Percentiles rank a stretch among this genome's conserved stretches.
Evolutionary conservation across 331 rosid genomes (phyloP).

Genomic region (Pyracantha coccinea): DNA sequence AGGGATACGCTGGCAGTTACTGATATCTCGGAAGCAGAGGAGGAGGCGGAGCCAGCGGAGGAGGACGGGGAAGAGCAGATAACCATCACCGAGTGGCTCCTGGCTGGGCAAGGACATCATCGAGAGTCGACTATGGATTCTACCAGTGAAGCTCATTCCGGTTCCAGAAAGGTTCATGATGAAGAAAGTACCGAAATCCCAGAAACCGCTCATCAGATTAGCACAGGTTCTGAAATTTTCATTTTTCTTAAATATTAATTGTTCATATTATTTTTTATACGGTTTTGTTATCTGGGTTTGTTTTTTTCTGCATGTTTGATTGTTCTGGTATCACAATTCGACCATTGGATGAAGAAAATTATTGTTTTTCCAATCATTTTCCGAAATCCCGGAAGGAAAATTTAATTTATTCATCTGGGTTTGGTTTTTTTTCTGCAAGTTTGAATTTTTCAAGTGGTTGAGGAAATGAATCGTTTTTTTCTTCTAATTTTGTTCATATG

Average conservation of each 20-base stretch:
- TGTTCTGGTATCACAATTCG: background rate
- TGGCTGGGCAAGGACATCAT: background rate
- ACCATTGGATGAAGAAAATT: background rate
- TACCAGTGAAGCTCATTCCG: constrained; percentile 8
- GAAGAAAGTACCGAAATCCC: constrained; percentile 31
- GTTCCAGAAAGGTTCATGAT: constrained; percentile 14
- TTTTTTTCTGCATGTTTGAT: background rate
- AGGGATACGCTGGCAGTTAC: constrained; percentile 19
- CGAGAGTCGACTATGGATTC: background rate
- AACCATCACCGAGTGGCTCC: background rate
- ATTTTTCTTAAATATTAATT: background rate
- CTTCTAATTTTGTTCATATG: background rate
- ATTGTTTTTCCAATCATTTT: background rate
- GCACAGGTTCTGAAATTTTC: constrained; percentile 34
- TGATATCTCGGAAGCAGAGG: background rate
- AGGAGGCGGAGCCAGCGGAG: background rate
- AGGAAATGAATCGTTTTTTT: background rate
- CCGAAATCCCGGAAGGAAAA: background rate
- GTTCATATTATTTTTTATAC: background rate
- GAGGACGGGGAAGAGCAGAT: background rate
- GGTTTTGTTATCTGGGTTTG: background rate
- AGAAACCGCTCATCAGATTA: constrained; percentile 82
- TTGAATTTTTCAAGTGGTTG: background rate
- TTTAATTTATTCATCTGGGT: background rate
- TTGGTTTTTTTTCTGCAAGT: background rate